phyloP scores from a whole-genome alignment of 179 eudicot species.

The Silene vulgaris region DNA sequence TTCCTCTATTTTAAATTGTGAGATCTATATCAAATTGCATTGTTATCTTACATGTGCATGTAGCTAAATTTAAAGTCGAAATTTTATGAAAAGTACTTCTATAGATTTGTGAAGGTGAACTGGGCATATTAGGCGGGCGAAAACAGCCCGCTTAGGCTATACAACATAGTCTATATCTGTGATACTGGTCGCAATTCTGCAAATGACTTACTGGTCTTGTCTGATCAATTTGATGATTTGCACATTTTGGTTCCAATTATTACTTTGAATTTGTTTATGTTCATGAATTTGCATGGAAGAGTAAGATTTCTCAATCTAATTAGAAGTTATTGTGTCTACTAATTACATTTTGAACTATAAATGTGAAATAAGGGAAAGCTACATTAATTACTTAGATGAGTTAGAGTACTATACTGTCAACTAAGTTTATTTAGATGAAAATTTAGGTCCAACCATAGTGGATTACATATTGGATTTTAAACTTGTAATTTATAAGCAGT shows the following conservation, averaged over 20 bases:
- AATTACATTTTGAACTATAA: background rate
- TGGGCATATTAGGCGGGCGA: background rate
- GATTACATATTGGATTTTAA: background rate
- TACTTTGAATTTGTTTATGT: background rate
- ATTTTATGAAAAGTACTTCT: background rate
- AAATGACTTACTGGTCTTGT: slow-evolving; percentile 1
- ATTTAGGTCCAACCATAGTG: background rate
- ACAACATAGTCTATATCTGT: background rate
- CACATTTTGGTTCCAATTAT: background rate
- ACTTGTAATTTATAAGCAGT: background rate
- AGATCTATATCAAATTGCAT: background rate
- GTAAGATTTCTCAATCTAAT: background rate
- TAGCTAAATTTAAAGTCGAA: background rate
- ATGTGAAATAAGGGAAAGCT: background rate
- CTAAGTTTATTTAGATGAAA: no score
- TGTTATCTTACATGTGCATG: background rate
- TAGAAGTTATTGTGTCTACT: background rate
- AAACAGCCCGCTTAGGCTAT: background rate
- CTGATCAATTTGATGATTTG: background rate
- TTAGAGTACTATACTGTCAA: background rate
- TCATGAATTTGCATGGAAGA: background rate
- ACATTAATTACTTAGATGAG: background rate
- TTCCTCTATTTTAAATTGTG: background rate
- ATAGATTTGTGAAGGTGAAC: background rate
- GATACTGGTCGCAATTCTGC: background rate